Percentiles rank a stretch among this genome's conserved stretches.
Conservation (phyloP, 371 early-diverging fungal genomes). For the Globomyces sp. region DNA sequence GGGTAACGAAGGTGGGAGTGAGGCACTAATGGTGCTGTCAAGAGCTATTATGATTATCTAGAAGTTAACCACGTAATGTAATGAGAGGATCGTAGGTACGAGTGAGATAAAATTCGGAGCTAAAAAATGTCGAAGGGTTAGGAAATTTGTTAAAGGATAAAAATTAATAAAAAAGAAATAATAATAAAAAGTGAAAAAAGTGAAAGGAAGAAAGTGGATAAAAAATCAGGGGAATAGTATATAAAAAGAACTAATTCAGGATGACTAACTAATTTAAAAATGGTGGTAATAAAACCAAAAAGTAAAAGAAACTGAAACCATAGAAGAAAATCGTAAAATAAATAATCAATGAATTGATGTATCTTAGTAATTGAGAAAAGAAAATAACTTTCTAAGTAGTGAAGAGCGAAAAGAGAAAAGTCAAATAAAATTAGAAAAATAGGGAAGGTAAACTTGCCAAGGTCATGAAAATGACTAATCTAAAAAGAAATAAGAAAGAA, state of each 20-base stretch:
- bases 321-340: constrained; percentile 46
- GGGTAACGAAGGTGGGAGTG: no score
- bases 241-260: constrained; percentile 31
- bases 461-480: constrained; percentile 56
- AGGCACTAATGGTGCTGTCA: no score
- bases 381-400: constrained; percentile 62
- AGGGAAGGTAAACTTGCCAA: constrained; percentile 53
- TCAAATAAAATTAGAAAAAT: constrained; percentile 19
- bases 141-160: no score
- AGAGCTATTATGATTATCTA: no score
- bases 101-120: no score
- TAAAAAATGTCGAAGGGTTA: no score
- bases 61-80: no score
- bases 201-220: constrained; percentile 26
- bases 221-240: no score
- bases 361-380: constrained; percentile 62
- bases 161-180: constrained; percentile 20
- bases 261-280: constrained; percentile 32
- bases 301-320: constrained; percentile 15
- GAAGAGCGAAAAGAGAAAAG: constrained; percentile 59
- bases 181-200: constrained; percentile 29
- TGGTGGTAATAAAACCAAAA: constrained; percentile 25
- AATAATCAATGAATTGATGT: constrained; percentile 61
- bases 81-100: no score
- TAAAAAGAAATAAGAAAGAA: constrained; percentile 61